Evolutionary conservation across 768 basidiomycete genomes (phyloP), one percentile per base, ranked within the genome.

Genomic region (Glaciozyma antarctica): DNA sequence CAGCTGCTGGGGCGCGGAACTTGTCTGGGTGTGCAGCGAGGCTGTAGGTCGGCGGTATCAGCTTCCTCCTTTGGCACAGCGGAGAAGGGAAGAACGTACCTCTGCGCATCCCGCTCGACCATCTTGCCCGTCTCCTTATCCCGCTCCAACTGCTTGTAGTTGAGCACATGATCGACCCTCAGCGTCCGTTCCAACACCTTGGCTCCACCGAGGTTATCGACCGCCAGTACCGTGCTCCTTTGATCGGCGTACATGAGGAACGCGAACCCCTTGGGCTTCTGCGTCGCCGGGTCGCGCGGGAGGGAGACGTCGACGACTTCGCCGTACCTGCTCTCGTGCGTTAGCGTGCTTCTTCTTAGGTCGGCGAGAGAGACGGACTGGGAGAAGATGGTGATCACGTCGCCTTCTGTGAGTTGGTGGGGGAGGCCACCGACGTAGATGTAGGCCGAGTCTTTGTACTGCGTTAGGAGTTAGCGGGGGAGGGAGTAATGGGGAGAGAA

Each of bases 211-310:
- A 99, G 85, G 79, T 99, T 99, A 79, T 99, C 95, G 67, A 99
- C 94, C 13, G 95, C 95, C 57, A 99, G 81, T 58, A 97, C 77
- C 9, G 95, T 99, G 65, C 90, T 94, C 56, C 90, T 84, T 78
- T 99, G 95, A 77, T 99, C 92, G 78, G 94, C 91, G 77, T 98
- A 99, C 95, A 98, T 97, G 68, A 98, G 80, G 79, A 97, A 99
- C 13, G 84, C 93, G 75, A 98, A 99, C 3, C 95, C 95, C 73
- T 79, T 85, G 0, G 86, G 81, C 75, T 94, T 93, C 30, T 91
- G 90, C 0, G 94, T 94, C 61, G 86, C 81, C 75, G 92, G 93
- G 79, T 95, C 91, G 57, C 93, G 83, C 34, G 95, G 93, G 77
- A 99, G 81, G 75, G 98, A 92, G 64, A 97, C 80, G 73, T 99